Evolutionary conservation across 1,139 yeast species (phyloP).

Genomic region (Geotrichum macrosporum): DNA sequence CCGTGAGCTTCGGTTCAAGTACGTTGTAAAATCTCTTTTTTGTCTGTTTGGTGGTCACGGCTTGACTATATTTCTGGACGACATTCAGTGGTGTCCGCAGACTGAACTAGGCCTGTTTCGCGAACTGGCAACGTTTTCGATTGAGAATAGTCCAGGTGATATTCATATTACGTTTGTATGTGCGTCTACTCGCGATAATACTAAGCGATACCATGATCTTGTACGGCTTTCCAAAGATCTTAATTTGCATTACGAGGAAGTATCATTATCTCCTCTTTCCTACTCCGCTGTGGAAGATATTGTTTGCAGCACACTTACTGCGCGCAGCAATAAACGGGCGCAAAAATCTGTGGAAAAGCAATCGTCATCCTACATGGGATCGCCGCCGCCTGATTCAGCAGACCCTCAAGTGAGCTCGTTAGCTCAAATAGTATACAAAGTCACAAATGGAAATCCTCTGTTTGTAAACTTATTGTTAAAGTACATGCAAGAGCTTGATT

Average conservation of each 20-base stretch:
- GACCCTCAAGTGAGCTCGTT: slow-evolving; percentile 33
- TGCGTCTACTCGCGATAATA: slow-evolving; percentile 29
- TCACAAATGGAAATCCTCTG: slow-evolving; percentile 36
- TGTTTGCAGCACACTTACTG: slow-evolving; percentile 30
- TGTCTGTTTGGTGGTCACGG: slow-evolving; percentile 45
- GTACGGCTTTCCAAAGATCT: slow-evolving; percentile 30
- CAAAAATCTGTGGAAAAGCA: not conserved
- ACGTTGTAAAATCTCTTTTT: slow-evolving; percentile 44
- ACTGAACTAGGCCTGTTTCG: slow-evolving; percentile 32
- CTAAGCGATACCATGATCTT: slow-evolving; percentile 25
- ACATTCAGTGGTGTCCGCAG: slow-evolving; percentile 46
- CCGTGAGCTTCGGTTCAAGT: slow-evolving; percentile 45
- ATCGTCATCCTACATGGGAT: not conserved
- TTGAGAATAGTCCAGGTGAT: slow-evolving; percentile 28
- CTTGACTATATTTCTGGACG: slow-evolving; percentile 48
- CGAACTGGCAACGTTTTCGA: slow-evolving; percentile 31
- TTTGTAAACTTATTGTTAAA: slow-evolving; percentile 29
- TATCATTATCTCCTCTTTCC: slow-evolving; percentile 29
- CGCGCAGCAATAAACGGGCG: slow-evolving; percentile 13
- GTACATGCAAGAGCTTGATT: slow-evolving; percentile 28
- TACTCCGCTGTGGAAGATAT: slow-evolving; percentile 32
- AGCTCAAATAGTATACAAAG: slow-evolving; percentile 29
- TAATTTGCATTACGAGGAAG: slow-evolving; percentile 31
- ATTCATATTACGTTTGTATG: slow-evolving; percentile 32
- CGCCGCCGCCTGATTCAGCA: slow-evolving; percentile 10